Base-by-base conservation (phyloP, 495 filamentous ascomycete species). In the Rostrohypoxylon terebratum region DNA sequence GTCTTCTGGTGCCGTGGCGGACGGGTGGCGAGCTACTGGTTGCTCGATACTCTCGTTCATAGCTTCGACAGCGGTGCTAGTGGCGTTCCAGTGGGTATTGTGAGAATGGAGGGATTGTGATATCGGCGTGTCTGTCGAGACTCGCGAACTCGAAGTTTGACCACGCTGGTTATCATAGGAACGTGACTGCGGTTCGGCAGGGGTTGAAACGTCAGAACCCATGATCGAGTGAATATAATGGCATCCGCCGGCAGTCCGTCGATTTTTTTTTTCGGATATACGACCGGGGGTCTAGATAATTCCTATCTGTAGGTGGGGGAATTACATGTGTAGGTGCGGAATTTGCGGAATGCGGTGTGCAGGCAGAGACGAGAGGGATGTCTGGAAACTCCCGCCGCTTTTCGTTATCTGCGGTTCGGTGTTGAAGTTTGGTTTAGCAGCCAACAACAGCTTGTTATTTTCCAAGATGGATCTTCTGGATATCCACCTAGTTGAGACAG, bases 51-150 rank as follows among this genome's bases (percentile, higher is more conserved):
- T 78, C 1, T 81, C 81, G 6, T 85, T 86, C 63, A 78, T 86
- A 31, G 85, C 76, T 68, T 85, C 85, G 54, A 84, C 68, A 16
- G 58, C 82, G 14, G 83, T 84, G 74, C 83, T 84, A n/a, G 72
- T 77, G 36, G 78, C 78, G 28, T 73, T 81, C 38, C 76, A 73
- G 48, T 59, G 76, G 20, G 44, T 34, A 33, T 28, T 1, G n/a
- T 14, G 50, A 6, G 62, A 16, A 9, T 63, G 25, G 65, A 59
- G 71, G 44, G 66, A 33, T 3, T 40, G 62, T 4, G 66, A 59
- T 45, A 55, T 40, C 21, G 63, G 66, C 6, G 71, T 70, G 21
- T 74, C 63, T 16, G 28, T 14, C 21, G 66, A 63, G n/a, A 48
- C 59, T 33, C 71, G 66, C 33, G 58, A 61, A 21, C 51, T 48